Evolutionary conservation across 805 yeast genomes (phyloP).

Genomic region (Metschnikowia rubicola): DNA sequence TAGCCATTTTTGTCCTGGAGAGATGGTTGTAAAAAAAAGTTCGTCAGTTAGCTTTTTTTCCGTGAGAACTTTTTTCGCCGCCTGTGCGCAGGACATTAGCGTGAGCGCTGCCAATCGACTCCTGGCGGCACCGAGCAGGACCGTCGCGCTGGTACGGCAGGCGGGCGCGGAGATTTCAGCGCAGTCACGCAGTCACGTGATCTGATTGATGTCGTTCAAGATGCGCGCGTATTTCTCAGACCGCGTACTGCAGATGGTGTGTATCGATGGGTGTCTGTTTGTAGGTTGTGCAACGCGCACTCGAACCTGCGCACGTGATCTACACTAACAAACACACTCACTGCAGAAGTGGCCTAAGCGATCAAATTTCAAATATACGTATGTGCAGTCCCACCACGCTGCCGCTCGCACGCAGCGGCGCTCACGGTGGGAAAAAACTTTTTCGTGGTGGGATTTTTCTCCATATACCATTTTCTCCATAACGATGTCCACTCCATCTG

Average conservation of each 20-base stretch:
- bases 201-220: neutral
- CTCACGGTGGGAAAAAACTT: conserved; percentile 13
- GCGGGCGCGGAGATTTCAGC: conserved; percentile 1
- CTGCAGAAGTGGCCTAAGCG: neutral
- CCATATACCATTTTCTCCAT: conserved; percentile 40
- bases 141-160: neutral
- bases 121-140: neutral
- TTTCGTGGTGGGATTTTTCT: conserved; percentile 19
- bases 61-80: conserved; percentile 5
- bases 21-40: neutral
- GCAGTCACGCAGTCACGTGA: conserved; percentile 16
- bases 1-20: conserved; percentile 56
- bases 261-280: too few relatives aligned
- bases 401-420: conserved; percentile 10
- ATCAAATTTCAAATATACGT: too few relatives aligned
- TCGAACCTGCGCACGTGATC: neutral
- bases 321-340: neutral
- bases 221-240: conserved; percentile 5
- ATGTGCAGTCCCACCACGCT: conserved; percentile 1
- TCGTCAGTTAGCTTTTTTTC: neutral
- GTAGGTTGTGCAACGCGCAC: too few relatives aligned
- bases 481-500: conserved; percentile 78
- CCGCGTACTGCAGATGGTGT: neutral
- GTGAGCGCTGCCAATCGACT: neutral
- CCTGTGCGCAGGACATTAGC: conserved; percentile 6